Conservation (phyloP, 768 basidiomycete genomes). For the Xerocomellus intermedius region DNA sequence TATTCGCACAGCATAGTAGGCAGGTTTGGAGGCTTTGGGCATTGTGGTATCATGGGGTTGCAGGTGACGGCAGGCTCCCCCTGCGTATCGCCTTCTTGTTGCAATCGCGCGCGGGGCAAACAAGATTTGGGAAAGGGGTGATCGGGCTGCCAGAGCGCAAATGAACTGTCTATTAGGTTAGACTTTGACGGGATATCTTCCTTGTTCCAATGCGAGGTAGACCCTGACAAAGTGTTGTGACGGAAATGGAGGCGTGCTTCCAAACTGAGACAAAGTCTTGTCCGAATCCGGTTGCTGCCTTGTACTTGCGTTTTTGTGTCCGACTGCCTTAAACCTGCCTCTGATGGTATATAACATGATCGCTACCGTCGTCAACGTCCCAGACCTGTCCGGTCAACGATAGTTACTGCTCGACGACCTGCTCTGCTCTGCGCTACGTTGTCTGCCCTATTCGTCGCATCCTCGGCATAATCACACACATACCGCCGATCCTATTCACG, state of each 20-base stretch:
- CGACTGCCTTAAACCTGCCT: neutral
- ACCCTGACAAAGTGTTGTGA: conserved; percentile 11
- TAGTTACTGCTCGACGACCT: conserved; percentile 10
- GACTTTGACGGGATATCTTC: neutral
- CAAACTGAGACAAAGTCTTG: conserved; percentile 20
- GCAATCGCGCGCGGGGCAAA: neutral
- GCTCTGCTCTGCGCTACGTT: neutral
- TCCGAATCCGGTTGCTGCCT: conserved; percentile 24
- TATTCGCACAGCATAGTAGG: conserved; percentile 71
- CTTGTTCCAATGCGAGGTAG: conserved; percentile 18
- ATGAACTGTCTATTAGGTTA: too few relatives aligned
- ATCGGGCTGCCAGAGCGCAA: neutral
- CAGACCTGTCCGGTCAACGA: conserved; percentile 8
- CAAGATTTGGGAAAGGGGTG: neutral
- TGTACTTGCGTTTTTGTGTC: conserved; percentile 20
- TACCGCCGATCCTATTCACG: neutral
- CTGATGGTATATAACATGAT: conserved; percentile 27
- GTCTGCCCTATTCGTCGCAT: conserved; percentile 6
- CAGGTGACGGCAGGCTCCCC: neutral
- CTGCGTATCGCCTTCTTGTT: neutral
- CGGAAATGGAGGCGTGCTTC: neutral
- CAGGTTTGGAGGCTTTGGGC: conserved; percentile 42
- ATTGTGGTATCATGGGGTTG: conserved; percentile 18
- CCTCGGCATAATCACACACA: neutral
- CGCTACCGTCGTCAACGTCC: conserved; percentile 1